Conservation (phyloP, 495 filamentous ascomycete species). For the Neurospora cerealis region DNA sequence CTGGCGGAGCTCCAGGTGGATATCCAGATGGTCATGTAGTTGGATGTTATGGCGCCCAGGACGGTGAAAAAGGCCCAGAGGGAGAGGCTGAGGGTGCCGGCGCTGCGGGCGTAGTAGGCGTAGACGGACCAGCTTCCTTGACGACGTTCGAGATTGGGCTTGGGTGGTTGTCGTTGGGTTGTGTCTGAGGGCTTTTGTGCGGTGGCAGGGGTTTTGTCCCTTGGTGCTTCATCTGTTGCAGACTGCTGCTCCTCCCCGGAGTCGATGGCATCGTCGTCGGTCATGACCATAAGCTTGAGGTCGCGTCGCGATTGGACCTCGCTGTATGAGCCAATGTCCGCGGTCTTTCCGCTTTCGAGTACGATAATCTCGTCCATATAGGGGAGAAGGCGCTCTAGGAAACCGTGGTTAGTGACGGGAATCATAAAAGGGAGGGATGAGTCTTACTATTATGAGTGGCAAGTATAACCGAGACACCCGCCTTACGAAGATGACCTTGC, state of each 20-base stretch:
- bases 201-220: not conserved
- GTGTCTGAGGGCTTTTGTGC: not conserved
- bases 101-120: conserved; percentile 5
- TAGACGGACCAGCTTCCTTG: conserved; percentile 5
- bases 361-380: not conserved
- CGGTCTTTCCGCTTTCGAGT: not conserved
- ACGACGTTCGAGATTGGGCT: not conserved
- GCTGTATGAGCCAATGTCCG: not conserved
- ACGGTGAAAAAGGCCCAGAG: conserved; percentile 5
- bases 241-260: not conserved
- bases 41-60: not conserved
- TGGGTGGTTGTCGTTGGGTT: not conserved
- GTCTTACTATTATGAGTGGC: conserved; percentile 12
- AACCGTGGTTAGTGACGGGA: not conserved
- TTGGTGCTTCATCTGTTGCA: not conserved
- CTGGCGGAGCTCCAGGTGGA: not conserved
- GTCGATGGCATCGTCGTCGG: not conserved
- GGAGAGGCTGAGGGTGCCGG: not conserved
- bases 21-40: not conserved
- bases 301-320: not conserved
- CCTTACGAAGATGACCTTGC: conserved; percentile 15
- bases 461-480: conserved; percentile 15
- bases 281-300: not conserved
- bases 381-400: not conserved
- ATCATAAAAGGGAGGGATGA: not conserved